A percentile compares a stretch with the other conserved stretches of the same genome.
Evolutionary conservation across 768 basidiomycete species (phyloP).

Genomic region (Solioccasus polychromus): DNA sequence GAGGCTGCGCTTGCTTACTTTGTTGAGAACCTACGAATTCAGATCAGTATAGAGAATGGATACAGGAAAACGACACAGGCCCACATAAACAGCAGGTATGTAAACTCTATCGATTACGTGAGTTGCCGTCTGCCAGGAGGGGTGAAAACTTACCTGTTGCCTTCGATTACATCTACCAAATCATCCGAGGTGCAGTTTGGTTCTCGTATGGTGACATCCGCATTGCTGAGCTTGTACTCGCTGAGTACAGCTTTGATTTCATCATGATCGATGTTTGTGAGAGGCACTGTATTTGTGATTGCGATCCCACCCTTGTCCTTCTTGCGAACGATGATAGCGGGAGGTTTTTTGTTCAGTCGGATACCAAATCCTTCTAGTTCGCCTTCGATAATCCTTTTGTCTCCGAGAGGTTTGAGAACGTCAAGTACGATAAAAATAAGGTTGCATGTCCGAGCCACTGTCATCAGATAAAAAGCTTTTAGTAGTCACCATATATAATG

Average conservation of each 20-base stretch:
- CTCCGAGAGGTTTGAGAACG: slow-evolving; percentile 95
- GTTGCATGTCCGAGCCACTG: slow-evolving; percentile 97
- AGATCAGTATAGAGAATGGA: background rate
- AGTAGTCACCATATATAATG: slow-evolving; percentile 4
- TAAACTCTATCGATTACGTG: slow-evolving; percentile 62
- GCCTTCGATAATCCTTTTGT: slow-evolving; percentile 86
- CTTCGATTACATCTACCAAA: slow-evolving; percentile 95
- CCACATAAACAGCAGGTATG: slow-evolving; percentile 86
- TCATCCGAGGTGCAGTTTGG: slow-evolving; percentile 92
- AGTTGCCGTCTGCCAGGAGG: background rate
- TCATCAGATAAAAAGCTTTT: slow-evolving; percentile 2
- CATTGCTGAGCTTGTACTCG: slow-evolving; percentile 89
- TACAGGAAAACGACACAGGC: slow-evolving; percentile 23
- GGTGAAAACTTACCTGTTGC: slow-evolving; percentile 59
- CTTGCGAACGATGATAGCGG: slow-evolving; percentile 76
- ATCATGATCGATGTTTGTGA: slow-evolving; percentile 93
- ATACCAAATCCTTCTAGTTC: slow-evolving; percentile 99
- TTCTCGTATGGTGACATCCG: slow-evolving; percentile 90
- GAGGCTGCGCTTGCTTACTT: slow-evolving; percentile 44
- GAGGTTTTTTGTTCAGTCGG: slow-evolving; percentile 91
- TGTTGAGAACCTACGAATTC: slow-evolving; percentile 66
- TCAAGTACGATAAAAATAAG: slow-evolving; percentile 98
- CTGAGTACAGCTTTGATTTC: slow-evolving; percentile 94
- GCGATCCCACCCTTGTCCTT: slow-evolving; percentile 91
- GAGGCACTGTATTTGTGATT: slow-evolving; percentile 94